These are phyloP conservation scores for Vitis hybrid DNA, from an alignment of 177 flowering plant genomes.

Conservation along the genomic window DNA sequence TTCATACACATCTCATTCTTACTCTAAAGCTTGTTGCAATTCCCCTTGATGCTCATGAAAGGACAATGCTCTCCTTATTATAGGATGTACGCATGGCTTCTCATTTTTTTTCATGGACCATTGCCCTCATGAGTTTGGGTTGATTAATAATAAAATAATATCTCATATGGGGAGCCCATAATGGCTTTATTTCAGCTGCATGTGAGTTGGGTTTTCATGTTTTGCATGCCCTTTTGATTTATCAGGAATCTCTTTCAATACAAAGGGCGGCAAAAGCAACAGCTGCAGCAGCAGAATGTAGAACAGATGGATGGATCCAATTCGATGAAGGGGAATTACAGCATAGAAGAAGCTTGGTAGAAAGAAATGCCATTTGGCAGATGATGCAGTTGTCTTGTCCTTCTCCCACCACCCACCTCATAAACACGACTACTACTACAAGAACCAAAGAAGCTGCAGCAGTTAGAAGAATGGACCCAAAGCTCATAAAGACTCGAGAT, in stretches of 20 bases:
- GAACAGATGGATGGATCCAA: slow-evolving; percentile 50
- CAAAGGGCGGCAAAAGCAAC: slow-evolving; percentile 34
- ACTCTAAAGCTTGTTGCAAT: neutral
- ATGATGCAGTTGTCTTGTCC: slow-evolving; percentile 46
- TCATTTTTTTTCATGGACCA: neutral
- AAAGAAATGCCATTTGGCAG: slow-evolving; percentile 63
- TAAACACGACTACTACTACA: slow-evolving; percentile 11
- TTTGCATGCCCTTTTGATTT: slow-evolving; percentile 9
- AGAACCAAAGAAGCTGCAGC: neutral
- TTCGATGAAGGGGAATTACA: slow-evolving; percentile 43
- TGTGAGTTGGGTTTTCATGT: neutral
- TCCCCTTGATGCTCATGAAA: slow-evolving; percentile 3
- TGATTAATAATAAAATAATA: no score
- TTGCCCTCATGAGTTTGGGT: neutral
- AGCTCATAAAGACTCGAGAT: slow-evolving; percentile 24
- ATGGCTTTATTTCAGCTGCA: no score
- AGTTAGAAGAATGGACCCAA: slow-evolving; percentile 16
- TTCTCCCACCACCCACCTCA: slow-evolving; percentile 23
- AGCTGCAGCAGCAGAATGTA: slow-evolving; percentile 27
- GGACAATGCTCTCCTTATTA: slow-evolving; percentile 6
- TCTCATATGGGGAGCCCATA: no score
- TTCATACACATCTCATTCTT: slow-evolving; percentile 1
- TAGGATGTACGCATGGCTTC: neutral
- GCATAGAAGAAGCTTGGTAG: slow-evolving; percentile 25
- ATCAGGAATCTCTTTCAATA: slow-evolving; percentile 49